Evolutionary conservation across 164 flowering plant species (phyloP).

Genomic region (Magnolia sinica): DNA sequence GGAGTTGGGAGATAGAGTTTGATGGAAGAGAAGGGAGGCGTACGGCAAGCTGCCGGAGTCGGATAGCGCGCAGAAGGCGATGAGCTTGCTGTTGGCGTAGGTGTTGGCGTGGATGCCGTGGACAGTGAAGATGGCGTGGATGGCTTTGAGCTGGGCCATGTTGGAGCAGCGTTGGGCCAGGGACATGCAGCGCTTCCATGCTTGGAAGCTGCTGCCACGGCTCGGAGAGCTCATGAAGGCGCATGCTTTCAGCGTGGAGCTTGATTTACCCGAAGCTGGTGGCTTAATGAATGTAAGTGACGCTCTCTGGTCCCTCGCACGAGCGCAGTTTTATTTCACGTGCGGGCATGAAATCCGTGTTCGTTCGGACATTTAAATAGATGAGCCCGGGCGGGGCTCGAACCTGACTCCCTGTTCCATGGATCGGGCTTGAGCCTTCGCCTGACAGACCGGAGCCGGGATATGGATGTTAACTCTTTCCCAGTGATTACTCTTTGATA

Average conservation of each 20-base stretch:
- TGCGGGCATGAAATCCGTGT: background rate
- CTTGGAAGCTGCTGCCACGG: slow-evolving; percentile 8
- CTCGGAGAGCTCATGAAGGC: background rate
- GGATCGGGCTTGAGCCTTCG: no score
- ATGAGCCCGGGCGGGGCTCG: no score
- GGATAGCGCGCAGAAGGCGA: slow-evolving; percentile 34
- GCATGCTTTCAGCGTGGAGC: background rate
- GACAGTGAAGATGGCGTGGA: slow-evolving; percentile 35
- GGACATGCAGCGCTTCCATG: slow-evolving; percentile 23
- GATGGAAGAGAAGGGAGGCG: slow-evolving; percentile 32
- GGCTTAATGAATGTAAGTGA: background rate
- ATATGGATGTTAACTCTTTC: no score
- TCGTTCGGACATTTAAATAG: background rate
- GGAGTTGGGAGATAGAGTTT: slow-evolving; percentile 29
- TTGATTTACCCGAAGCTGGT: background rate
- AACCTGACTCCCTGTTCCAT: no score
- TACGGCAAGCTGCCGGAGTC: slow-evolving; percentile 25
- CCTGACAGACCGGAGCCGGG: no score
- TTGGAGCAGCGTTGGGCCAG: slow-evolving; percentile 26
- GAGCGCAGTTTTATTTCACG: no score
- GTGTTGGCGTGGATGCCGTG: slow-evolving; percentile 29
- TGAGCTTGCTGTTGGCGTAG: slow-evolving; percentile 37
- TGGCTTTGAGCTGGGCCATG: slow-evolving; percentile 31
- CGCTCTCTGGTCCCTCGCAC: no score
- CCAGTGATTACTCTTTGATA: no score